Base-by-base conservation (phyloP, 225 moss, liverwort and hornwort species). In the Rhytidiadelphus loreus region DNA sequence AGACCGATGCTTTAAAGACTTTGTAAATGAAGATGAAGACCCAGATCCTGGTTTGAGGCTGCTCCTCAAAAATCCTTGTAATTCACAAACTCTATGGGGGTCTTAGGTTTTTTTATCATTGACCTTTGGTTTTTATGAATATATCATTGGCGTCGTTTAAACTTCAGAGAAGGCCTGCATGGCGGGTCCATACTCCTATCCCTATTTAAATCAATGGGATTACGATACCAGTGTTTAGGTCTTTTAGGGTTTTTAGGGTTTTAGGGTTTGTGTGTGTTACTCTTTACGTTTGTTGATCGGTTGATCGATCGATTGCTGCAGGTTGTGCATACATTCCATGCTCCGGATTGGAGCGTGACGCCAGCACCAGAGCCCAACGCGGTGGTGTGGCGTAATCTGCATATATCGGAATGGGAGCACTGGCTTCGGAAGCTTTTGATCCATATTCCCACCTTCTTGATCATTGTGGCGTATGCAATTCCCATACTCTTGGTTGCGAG, bases 351-450 rank as follows among this genome's bases (percentile, higher is more conserved):
- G 94, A 88, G 60, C 46, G 93, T 94, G 35, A 57, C 39, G 16
- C 85, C 83, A 79, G 94, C 92, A n/a, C 94, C 94, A 16, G 94
- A 94, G 30, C 94, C 94, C 62, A 85, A 90, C 65, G 95, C 90
- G 77, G 62, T 88, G 75, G 91, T 95, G 30, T 95, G 95, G 95
- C 91, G 88, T 66, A 95, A 95, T 74, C 80, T 95, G 92, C 85
- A 91, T 48, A 77, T 90, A 28, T 73, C 90, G 41, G 87, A 87
- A 76, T 90, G 87, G 91, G 69, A 93, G 86, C 91, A 93, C 58
- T 89, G 92, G 69, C 35, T 93, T 80, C 94, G 94, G 60, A 90
- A 92, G 89, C 48, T 89, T 60, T 32, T 92, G 30, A 86, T 94
- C 71, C 92, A 93, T 52, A 85, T 92, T 59, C 85, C 94, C 35